phyloP scores from a whole-genome alignment of 805 yeast species.

The Clavispora carvajalis region DNA sequence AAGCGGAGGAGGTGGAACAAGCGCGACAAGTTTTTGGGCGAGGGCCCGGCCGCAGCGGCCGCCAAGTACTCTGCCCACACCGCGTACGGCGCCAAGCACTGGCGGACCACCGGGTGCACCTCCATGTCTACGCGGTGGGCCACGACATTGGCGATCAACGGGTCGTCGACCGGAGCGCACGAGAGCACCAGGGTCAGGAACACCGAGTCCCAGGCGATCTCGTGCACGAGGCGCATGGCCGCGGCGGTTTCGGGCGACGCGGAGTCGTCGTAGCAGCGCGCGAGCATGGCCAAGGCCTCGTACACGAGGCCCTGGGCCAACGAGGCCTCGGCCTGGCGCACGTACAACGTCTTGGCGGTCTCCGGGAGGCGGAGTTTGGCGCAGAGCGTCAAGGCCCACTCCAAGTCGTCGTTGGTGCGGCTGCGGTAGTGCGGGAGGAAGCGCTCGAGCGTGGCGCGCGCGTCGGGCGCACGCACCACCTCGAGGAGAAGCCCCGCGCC shows the following conservation, averaged over 20 bases:
- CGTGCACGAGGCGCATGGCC: conserved; percentile 43
- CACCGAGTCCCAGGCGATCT: conserved; percentile 51
- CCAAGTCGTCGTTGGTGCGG: conserved; percentile 68
- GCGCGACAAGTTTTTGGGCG: conserved; percentile 34
- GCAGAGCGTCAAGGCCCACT: conserved; percentile 72
- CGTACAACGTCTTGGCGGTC: conserved; percentile 53
- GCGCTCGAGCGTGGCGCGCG: conserved; percentile 42
- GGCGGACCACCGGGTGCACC: conserved; percentile 56
- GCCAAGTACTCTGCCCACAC: conserved; percentile 49
- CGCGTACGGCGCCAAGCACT: conserved; percentile 68
- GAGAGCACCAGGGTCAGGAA: conserved; percentile 55
- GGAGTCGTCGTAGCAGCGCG: conserved; percentile 50
- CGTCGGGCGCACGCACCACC: conserved; percentile 30
- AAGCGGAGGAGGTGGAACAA: conserved; percentile 46
- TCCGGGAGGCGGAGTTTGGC: conserved; percentile 58
- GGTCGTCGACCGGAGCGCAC: conserved; percentile 53
- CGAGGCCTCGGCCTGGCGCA: conserved; percentile 43
- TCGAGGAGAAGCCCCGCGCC: conserved; percentile 59
- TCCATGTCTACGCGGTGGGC: conserved; percentile 27
- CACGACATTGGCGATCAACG: conserved; percentile 47
- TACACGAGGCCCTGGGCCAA: conserved; percentile 50
- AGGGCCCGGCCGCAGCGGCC: no score
- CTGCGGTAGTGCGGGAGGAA: conserved; percentile 57
- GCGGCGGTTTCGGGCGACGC: conserved; percentile 15
- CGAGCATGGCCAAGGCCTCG: conserved; percentile 62